phyloP scores from a whole-genome alignment of 2,329 filamentous ascomycete genomes.

The Aspergillus luchuensis region DNA sequence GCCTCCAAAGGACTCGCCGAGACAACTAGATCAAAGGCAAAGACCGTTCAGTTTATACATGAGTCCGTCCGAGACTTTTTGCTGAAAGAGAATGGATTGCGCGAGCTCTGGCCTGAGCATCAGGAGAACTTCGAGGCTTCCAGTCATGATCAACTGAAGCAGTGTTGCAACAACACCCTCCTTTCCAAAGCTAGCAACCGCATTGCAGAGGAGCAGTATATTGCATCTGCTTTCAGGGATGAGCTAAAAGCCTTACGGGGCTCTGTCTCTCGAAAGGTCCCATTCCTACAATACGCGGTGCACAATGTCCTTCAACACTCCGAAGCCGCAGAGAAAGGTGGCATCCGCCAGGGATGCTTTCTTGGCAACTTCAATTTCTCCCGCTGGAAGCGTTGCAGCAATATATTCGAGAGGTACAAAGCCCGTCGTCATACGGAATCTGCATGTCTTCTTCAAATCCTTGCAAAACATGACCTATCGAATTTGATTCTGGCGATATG shows the following conservation, averaged over 20 bases:
- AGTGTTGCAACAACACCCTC: constrained; percentile 18
- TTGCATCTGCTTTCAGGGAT: background rate
- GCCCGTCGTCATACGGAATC: constrained; percentile 25
- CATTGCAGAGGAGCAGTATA: background rate
- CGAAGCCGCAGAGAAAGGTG: constrained; percentile 25
- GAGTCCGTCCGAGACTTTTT: constrained; percentile 40
- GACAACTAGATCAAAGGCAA: constrained; percentile 22
- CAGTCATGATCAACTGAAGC: constrained; percentile 49
- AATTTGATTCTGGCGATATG: constrained; percentile 13
- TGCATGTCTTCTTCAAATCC: constrained; percentile 18
- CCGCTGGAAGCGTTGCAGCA: constrained; percentile 36
- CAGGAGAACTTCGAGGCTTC: constrained; percentile 27
- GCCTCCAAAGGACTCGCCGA: constrained; percentile 38
- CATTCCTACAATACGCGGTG: constrained; percentile 45
- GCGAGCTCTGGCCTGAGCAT: constrained; percentile 34
- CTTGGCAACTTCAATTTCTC: constrained; percentile 28
- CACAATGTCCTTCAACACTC: constrained; percentile 33
- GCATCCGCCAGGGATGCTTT: constrained; percentile 24
- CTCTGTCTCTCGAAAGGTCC: background rate
- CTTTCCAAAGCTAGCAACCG: background rate
- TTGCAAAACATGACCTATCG: constrained; percentile 18
- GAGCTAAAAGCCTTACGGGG: background rate
- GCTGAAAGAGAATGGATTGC: constrained; percentile 29
- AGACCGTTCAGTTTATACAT: constrained; percentile 41
- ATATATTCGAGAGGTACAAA: constrained; percentile 37